A percentile compares a stretch with the other conserved stretches of the same genome.
Evolutionary conservation across 148 eudicot species (phyloP).

Genomic region (Rhododendron williamsianum): DNA sequence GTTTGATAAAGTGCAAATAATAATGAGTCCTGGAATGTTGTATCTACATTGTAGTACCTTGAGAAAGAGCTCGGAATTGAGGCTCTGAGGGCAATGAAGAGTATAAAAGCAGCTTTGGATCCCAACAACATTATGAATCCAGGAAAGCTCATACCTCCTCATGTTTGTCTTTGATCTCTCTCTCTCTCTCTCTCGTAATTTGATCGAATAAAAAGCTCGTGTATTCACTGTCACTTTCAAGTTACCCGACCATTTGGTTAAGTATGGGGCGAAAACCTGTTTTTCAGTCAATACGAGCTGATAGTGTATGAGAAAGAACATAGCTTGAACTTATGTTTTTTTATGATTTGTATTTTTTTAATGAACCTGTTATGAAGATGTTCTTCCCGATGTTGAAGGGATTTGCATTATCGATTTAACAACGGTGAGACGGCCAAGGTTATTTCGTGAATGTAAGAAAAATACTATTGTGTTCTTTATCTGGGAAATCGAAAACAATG

Average conservation of each 20-base stretch:
- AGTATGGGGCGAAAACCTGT: background rate
- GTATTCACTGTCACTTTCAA: background rate
- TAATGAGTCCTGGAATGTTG: background rate
- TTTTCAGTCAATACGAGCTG: background rate
- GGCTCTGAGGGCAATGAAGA: constrained; percentile 76
- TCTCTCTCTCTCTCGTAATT: background rate
- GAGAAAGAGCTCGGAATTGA: constrained; percentile 91
- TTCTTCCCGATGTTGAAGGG: background rate
- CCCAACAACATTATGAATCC: constrained; percentile 95
- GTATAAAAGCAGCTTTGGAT: constrained; percentile 82
- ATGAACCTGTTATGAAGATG: background rate
- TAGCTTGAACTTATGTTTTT: background rate
- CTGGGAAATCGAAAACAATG: background rate
- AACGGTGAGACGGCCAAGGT: background rate
- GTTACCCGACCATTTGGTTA: background rate
- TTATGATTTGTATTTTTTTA: background rate
- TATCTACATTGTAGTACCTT: constrained; percentile 49
- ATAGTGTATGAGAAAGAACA: background rate
- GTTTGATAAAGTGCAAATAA: background rate
- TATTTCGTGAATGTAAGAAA: background rate
- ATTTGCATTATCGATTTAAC: background rate
- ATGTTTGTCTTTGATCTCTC: constrained; percentile 60
- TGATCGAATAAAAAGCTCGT: background rate
- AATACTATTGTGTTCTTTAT: background rate
- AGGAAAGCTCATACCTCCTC: constrained; percentile 92